A percentile compares a stretch with the other conserved stretches of the same genome.
Conservation (phyloP, 148 eudicot genomes). For the Fagopyrum tataricum region DNA sequence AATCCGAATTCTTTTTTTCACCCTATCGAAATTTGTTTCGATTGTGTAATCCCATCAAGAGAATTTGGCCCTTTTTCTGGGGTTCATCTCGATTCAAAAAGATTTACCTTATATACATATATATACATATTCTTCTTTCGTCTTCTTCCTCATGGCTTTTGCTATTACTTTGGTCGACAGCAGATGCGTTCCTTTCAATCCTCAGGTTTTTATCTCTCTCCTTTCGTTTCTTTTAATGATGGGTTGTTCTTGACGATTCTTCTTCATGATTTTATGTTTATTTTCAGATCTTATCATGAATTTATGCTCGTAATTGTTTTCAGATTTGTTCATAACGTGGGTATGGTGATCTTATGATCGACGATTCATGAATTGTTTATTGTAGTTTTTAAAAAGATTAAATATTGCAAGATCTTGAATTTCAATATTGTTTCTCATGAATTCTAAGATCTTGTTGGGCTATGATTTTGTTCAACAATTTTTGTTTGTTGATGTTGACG, state of each 20-base stretch:
- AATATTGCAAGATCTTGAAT: too few species aligned
- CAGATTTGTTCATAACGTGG: background rate
- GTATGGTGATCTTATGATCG: too few species aligned
- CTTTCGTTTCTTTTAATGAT: background rate
- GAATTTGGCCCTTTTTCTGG: background rate
- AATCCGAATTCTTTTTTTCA: background rate
- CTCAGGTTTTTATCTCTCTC: background rate
- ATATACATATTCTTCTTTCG: background rate
- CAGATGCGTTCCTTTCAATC: slow-evolving; percentile 8
- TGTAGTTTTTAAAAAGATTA: too few species aligned
- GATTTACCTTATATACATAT: background rate
- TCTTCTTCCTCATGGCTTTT: background rate
- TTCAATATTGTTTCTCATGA: too few species aligned
- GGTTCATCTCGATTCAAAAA: background rate
- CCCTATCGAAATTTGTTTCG: background rate
- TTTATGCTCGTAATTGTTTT: background rate
- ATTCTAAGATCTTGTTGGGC: too few species aligned
- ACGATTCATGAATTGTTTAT: too few species aligned
- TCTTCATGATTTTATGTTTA: background rate
- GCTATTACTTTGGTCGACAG: background rate
- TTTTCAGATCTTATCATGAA: background rate
- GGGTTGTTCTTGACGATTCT: background rate
- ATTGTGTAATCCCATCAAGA: background rate
- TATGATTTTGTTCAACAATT: too few species aligned
- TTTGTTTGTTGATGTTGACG: too few species aligned